phyloP scores from a whole-genome alignment of 1,284 basidiomycete species.

The Austroboletus niveus region DNA sequence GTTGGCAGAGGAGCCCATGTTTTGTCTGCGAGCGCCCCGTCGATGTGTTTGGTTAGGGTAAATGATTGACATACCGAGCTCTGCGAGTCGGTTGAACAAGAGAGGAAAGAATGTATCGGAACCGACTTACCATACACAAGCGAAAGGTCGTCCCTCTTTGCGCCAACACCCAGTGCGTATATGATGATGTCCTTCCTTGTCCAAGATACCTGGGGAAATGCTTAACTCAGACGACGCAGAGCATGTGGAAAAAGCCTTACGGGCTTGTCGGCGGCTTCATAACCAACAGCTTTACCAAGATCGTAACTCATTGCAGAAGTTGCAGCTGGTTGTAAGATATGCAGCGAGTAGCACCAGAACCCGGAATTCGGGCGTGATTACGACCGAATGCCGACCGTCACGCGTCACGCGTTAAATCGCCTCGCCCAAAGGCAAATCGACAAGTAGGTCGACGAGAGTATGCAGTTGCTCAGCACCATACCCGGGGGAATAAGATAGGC shows the following conservation, averaged over 20 bases:
- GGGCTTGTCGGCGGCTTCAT: constrained; percentile 19
- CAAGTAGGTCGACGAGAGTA: too few relatives aligned
- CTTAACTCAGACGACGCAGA: background rate
- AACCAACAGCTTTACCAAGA: constrained; percentile 28
- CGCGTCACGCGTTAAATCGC: too few relatives aligned
- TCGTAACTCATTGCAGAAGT: constrained; percentile 25
- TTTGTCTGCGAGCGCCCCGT: constrained; percentile 36
- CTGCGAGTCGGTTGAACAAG: constrained; percentile 14
- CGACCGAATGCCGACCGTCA: too few relatives aligned
- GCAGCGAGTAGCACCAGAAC: too few relatives aligned
- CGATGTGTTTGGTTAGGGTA: background rate
- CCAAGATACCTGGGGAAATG: constrained; percentile 28
- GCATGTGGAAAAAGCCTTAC: constrained; percentile 5
- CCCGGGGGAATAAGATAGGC: too few relatives aligned
- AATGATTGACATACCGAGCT: constrained; percentile 27
- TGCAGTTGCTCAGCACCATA: too few relatives aligned
- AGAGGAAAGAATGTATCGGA: background rate
- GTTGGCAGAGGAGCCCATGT: constrained; percentile 54
- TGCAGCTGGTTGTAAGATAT: too few relatives aligned
- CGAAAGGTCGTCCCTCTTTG: constrained; percentile 31
- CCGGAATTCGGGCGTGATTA: too few relatives aligned
- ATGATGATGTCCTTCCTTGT: constrained; percentile 32
- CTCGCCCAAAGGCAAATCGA: too few relatives aligned
- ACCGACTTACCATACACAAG: constrained; percentile 28
- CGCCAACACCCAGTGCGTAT: constrained; percentile 31